Conservation (phyloP, 2,329 filamentous ascomycete genomes). For the Fusarium aywerte region DNA sequence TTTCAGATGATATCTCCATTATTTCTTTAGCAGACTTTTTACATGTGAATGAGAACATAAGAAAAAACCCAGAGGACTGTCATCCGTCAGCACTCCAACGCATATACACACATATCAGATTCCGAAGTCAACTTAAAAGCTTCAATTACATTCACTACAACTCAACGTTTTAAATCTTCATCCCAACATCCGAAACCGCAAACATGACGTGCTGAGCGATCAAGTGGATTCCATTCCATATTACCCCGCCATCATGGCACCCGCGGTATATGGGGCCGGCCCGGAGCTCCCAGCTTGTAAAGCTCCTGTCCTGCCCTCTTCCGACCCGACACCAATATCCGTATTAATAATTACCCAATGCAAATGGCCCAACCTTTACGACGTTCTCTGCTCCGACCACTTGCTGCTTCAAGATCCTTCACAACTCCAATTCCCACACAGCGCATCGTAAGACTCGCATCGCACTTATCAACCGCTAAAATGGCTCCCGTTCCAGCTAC, state of each 20-base stretch:
- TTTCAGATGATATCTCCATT: too few species aligned
- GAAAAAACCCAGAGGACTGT: neutral
- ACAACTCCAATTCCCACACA: slow-evolving; percentile 8
- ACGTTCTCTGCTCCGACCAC: slow-evolving; percentile 36
- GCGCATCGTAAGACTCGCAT: slow-evolving; percentile 16
- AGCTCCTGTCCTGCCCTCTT: slow-evolving; percentile 4
- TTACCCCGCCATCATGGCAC: slow-evolving; percentile 45
- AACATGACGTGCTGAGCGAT: slow-evolving; percentile 17
- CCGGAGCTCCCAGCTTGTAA: slow-evolving; percentile 4
- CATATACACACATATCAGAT: neutral
- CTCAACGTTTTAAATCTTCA: neutral
- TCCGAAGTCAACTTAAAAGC: neutral
- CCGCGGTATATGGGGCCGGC: slow-evolving; percentile 14
- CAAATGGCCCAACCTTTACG: slow-evolving; percentile 36
- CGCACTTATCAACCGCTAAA: slow-evolving; percentile 50
- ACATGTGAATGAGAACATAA: neutral
- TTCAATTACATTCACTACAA: neutral
- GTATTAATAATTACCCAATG: neutral
- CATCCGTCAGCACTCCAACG: neutral
- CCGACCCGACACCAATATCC: slow-evolving; percentile 2
- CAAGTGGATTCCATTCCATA: slow-evolving; percentile 12
- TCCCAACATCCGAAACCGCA: slow-evolving; percentile 2
- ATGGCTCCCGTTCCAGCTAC: slow-evolving; percentile 81
- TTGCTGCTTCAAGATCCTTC: slow-evolving; percentile 3
- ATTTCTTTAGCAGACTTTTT: too few species aligned